These are phyloP conservation scores for Russula dissimulans DNA, from an alignment of 768 basidiomycete species.

Conservation along the genomic window DNA sequence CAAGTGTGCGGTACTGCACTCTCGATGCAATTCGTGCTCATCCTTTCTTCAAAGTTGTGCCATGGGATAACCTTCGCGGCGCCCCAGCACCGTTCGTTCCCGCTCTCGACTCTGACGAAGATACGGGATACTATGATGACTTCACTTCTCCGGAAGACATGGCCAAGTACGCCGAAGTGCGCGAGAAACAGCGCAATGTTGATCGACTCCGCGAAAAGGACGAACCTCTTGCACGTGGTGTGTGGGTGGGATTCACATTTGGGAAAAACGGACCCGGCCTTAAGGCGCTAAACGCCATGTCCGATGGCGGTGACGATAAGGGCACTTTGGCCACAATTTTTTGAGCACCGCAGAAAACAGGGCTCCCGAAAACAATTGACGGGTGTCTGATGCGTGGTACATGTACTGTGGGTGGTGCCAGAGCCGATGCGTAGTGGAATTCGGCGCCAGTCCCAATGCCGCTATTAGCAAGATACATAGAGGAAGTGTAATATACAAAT, in stretches of 20 bases:
- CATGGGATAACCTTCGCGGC: constrained; percentile 73
- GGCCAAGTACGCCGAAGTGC: constrained; percentile 98
- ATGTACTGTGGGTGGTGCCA: not conserved
- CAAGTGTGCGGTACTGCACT: constrained; percentile 68
- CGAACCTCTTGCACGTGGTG: constrained; percentile 57
- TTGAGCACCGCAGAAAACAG: constrained; percentile 9
- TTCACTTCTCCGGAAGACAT: constrained; percentile 86
- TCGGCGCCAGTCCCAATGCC: not conserved
- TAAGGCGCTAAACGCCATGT: constrained; percentile 29
- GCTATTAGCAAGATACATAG: not conserved
- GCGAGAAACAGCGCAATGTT: constrained; percentile 93
- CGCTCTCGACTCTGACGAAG: constrained; percentile 85
- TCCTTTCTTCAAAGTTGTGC: constrained; percentile 70
- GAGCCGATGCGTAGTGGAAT: not conserved
- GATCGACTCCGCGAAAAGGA: constrained; percentile 87
- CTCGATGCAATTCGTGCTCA: constrained; percentile 65
- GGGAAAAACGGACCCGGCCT: constrained; percentile 74
- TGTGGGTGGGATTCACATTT: constrained; percentile 90
- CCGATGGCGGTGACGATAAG: constrained; percentile 23
- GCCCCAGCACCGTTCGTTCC: constrained; percentile 87
- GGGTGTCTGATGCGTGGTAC: not conserved
- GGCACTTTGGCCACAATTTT: constrained; percentile 31
- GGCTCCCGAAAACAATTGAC: not conserved
- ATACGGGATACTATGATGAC: constrained; percentile 93
- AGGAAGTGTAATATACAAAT: not conserved